Percentiles rank a stretch among this genome's conserved stretches.
phyloP scores from a whole-genome alignment of 192 early-diverging fungal species.

The Funneliformis geosporum region DNA sequence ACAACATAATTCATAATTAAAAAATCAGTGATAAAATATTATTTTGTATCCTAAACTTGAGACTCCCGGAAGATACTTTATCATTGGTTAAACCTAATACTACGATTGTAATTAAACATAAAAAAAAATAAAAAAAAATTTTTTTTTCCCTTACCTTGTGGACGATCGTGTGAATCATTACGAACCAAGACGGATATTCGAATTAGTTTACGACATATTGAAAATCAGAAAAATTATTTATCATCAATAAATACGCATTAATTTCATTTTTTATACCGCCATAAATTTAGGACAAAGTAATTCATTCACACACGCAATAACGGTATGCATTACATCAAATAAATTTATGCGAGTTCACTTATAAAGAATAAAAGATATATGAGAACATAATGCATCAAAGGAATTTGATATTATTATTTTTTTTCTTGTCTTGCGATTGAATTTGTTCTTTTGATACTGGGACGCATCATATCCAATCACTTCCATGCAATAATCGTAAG shows the following conservation, averaged over 20 bases:
- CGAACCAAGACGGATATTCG: too few species aligned
- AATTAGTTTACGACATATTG: too few species aligned
- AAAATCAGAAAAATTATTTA: too few species aligned
- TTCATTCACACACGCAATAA: background rate
- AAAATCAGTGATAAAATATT: background rate
- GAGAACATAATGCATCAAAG: too few species aligned
- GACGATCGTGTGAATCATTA: too few species aligned
- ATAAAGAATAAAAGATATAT: too few species aligned
- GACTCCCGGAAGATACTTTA: background rate
- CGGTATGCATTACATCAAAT: background rate
- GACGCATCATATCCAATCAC: background rate
- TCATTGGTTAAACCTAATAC: background rate
- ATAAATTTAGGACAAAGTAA: background rate
- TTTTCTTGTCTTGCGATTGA: background rate
- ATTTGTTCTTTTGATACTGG: background rate
- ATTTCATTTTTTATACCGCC: background rate
- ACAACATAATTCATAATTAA: background rate
- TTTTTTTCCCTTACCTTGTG: background rate
- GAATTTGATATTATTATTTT: background rate
- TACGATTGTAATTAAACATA: background rate
- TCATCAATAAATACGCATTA: background rate
- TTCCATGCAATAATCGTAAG: background rate
- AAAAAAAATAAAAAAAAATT: background rate
- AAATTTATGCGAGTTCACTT: too few species aligned
- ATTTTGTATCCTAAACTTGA: background rate